Conservation (phyloP, 2,329 filamentous ascomycete species). For the Aurifilum marmelostoma region DNA sequence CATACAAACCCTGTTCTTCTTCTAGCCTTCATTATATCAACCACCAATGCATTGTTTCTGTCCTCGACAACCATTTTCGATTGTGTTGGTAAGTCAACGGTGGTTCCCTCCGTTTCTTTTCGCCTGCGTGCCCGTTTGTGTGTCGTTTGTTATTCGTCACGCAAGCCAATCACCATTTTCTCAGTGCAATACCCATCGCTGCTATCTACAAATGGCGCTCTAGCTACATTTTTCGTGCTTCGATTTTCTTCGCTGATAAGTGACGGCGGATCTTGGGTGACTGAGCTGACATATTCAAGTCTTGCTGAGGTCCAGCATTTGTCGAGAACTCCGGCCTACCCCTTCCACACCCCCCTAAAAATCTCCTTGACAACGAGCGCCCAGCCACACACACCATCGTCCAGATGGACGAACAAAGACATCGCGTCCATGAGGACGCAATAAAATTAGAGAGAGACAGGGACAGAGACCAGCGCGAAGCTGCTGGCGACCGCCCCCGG, state of each 20-base stretch:
- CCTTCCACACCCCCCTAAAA: conserved; percentile 1
- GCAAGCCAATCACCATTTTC: background rate
- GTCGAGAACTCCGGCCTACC: background rate
- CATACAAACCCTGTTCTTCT: background rate
- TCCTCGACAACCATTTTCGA: background rate
- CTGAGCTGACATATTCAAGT: conserved; percentile 22
- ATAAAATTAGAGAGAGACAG: conserved; percentile 58
- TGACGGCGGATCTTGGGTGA: background rate
- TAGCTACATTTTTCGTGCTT: too few relatives aligned
- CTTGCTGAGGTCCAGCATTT: conserved; percentile 21
- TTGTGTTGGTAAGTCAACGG: conserved; percentile 7
- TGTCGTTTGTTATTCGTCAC: background rate
- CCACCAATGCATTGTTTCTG: conserved; percentile 16
- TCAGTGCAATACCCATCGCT: background rate
- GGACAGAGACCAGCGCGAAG: conserved; percentile 68
- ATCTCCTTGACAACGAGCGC: background rate
- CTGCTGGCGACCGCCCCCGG: conserved; percentile 47
- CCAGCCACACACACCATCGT: background rate
- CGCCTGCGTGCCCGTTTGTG: background rate
- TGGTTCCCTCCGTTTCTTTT: conserved; percentile 2
- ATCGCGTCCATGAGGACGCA: conserved; percentile 53
- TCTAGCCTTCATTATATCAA: background rate
- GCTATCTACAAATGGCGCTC: background rate
- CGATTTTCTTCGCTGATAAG: background rate
- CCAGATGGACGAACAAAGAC: conserved; percentile 50